Conservation (phyloP, 371 early-diverging fungal genomes). For the Fennellomyces sp. region DNA sequence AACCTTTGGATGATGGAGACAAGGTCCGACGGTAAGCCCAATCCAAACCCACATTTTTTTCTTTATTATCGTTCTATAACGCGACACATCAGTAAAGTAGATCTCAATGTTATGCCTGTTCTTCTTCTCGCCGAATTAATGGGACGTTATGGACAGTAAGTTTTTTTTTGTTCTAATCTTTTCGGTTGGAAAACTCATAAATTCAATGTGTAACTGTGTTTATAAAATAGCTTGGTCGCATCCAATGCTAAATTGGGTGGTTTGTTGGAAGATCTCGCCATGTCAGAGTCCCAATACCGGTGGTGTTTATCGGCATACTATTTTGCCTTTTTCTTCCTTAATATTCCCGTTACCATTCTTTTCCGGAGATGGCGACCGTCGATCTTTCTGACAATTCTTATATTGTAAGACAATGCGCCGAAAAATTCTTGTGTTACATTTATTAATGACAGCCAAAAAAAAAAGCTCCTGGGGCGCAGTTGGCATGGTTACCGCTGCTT, state of each 20-base stretch:
- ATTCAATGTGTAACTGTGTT: background rate
- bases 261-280: conserved; percentile 24
- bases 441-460: background rate
- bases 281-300: conserved; percentile 25
- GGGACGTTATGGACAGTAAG: conserved; percentile 3
- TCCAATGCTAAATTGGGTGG: conserved; percentile 43
- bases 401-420: conserved; percentile 23
- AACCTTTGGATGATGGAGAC: background rate
- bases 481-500: conserved; percentile 26
- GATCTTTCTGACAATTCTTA: conserved; percentile 16
- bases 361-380: conserved; percentile 27
- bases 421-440: background rate
- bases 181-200: too few species aligned
- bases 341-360: conserved; percentile 40
- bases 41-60: background rate
- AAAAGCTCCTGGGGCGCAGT: conserved; percentile 32
- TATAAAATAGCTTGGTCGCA: background rate
- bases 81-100: conserved; percentile 1
- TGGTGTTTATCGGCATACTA: conserved; percentile 18
- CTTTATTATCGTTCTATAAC: too few species aligned
- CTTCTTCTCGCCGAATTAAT: conserved; percentile 2
- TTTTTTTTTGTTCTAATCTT: too few species aligned
- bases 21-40: conserved; percentile 3
- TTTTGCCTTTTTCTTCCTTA: conserved; percentile 32
- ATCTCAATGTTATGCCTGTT: background rate